phyloP scores from a whole-genome alignment of 805 yeast genomes.

The Candida glaebosa region DNA sequence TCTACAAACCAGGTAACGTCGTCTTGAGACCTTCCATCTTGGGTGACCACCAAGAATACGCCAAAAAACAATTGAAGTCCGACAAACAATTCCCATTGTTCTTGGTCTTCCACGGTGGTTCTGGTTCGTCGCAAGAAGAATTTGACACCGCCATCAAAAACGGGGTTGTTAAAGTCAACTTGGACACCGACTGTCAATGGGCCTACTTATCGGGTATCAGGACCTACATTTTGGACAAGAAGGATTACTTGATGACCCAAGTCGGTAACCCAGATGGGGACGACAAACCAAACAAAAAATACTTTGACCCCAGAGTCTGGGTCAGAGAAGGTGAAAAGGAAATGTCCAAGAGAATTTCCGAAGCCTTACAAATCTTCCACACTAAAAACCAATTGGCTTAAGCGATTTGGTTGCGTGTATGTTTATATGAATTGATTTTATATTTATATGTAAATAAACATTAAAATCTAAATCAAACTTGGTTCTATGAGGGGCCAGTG shows the following conservation, averaged over 20 bases:
- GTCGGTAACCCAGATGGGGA: constrained; percentile 99
- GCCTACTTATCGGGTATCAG: constrained; percentile 97
- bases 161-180: constrained; percentile 99
- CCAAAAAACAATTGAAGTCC: constrained; percentile 61
- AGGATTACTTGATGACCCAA: constrained; percentile 83
- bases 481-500: too few species aligned
- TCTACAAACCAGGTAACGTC: constrained; percentile 98
- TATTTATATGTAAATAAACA: constrained; percentile 4
- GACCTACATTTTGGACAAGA: constrained; percentile 93
- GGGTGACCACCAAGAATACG: constrained; percentile 93
- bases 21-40: constrained; percentile 86
- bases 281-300: constrained; percentile 99
- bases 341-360: constrained; percentile 80
- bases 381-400: constrained; percentile 52
- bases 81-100: constrained; percentile 69
- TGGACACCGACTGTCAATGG: constrained; percentile 98
- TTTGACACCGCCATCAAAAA: constrained; percentile 83
- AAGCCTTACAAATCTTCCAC: constrained; percentile 85
- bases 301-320: constrained; percentile 99
- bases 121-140: constrained; percentile 92
- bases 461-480: not conserved
- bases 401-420: not conserved
- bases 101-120: constrained; percentile 99
- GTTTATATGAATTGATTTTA: constrained; percentile 1
- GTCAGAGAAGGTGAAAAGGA: constrained; percentile 99